Percentiles rank a stretch among this genome's conserved stretches.
Conservation (phyloP, 2,329 filamentous ascomycete genomes). For the Fusarium torreyae region DNA sequence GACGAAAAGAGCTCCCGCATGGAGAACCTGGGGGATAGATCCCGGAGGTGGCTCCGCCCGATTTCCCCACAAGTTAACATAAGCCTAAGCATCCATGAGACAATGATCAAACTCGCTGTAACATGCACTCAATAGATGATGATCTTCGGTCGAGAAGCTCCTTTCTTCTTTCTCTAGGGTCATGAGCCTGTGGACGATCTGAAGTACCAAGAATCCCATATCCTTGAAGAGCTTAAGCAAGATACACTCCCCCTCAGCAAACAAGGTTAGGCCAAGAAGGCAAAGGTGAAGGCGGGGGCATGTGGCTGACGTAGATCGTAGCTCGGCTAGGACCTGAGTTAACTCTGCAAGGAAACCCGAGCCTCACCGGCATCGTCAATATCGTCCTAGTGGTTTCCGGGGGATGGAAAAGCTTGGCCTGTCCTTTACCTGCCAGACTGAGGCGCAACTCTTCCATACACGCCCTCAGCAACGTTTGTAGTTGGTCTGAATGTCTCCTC, state of each 20-base stretch:
- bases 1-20: constrained; percentile 5
- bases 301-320: constrained; percentile 33
- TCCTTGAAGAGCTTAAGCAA: background rate
- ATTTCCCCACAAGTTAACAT: constrained; percentile 13
- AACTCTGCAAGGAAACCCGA: constrained; percentile 46
- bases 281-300: background rate
- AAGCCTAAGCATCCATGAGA: too few species aligned
- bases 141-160: background rate
- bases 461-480: background rate
- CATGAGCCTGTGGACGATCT: too few species aligned
- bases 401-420: constrained; percentile 6
- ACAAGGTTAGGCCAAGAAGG: constrained; percentile 14
- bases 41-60: constrained; percentile 6
- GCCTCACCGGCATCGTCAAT: constrained; percentile 39
- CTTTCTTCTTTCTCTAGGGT: background rate
- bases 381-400: constrained; percentile 37
- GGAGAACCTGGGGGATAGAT: constrained; percentile 9
- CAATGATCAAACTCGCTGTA: constrained; percentile 6
- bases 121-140: background rate
- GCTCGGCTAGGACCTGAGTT: constrained; percentile 43
- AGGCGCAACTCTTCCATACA: constrained; percentile 10
- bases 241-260: background rate
- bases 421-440: constrained; percentile 5
- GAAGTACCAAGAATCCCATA: background rate
- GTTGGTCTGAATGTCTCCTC: background rate